Conservation (phyloP, 805 yeast genomes). For the Metschnikowia arizonensis region DNA sequence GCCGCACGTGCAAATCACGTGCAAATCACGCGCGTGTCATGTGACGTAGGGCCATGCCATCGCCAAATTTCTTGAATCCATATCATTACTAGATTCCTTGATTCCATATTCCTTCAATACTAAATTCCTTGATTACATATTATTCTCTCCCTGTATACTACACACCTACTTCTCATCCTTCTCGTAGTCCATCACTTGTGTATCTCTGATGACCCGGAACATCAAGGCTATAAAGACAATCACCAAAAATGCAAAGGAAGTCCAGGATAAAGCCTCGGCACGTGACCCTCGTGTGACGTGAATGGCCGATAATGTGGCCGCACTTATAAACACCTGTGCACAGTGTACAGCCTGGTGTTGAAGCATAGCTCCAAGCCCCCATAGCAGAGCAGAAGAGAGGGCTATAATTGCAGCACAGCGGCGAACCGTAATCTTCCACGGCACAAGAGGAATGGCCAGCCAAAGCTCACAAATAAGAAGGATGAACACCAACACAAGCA, state of each 20-base stretch:
- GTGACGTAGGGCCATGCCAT: no score
- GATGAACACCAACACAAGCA: slow-evolving; percentile 41
- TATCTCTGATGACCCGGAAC: slow-evolving; percentile 10
- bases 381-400: slow-evolving; percentile 30
- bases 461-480: slow-evolving; percentile 43
- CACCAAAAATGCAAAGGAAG: slow-evolving; percentile 47
- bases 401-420: slow-evolving; percentile 29
- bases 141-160: no score
- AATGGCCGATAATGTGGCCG: slow-evolving; percentile 49
- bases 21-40: background rate
- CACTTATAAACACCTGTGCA: slow-evolving; percentile 39
- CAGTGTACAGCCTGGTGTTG: slow-evolving; percentile 53
- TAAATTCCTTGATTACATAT: no score
- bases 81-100: no score
- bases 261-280: slow-evolving; percentile 60
- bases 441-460: slow-evolving; percentile 46
- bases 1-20: slow-evolving; percentile 21
- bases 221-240: slow-evolving; percentile 26
- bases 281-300: slow-evolving; percentile 43
- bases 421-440: slow-evolving; percentile 35
- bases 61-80: no score
- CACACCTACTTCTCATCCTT: no score
- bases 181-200: no score
- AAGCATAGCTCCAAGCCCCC: slow-evolving; percentile 68
- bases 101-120: no score